phyloP scores from a whole-genome alignment of 2,329 filamentous ascomycete species.

The Dactylella cylindrospora region DNA sequence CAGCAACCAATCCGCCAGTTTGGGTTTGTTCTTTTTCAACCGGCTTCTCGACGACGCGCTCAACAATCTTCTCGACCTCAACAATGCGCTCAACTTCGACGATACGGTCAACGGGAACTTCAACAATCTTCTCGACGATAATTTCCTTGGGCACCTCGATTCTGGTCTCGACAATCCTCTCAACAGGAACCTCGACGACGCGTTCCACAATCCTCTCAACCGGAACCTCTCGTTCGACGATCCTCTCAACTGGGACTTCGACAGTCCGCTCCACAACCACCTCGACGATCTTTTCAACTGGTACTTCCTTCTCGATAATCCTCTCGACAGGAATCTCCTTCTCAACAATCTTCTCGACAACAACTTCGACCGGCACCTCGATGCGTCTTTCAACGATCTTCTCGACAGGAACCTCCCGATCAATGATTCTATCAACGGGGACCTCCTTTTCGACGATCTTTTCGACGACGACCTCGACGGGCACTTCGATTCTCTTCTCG shows the following conservation, averaged over 20 bases:
- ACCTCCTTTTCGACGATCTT: conserved; percentile 28
- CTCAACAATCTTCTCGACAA: conserved; percentile 26
- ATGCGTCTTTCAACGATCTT: conserved; percentile 23
- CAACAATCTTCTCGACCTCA: conserved; percentile 37
- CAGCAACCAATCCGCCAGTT: conserved; percentile 1
- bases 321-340: conserved; percentile 24
- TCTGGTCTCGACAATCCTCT: conserved; percentile 16
- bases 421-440: conserved; percentile 21
- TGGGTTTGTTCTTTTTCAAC: conserved; percentile 24
- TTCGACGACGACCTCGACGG: conserved; percentile 16
- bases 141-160: conserved; percentile 12
- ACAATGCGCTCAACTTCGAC: conserved; percentile 20
- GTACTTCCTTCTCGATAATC: conserved; percentile 27
- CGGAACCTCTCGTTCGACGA: conserved; percentile 1
- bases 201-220: conserved; percentile 17
- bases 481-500: conserved; percentile 26
- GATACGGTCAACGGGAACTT: conserved; percentile 10
- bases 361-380: conserved; percentile 23
- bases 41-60: conserved; percentile 22
- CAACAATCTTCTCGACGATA: conserved; percentile 21
- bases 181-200: conserved; percentile 13
- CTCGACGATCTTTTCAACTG: conserved; percentile 30
- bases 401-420: conserved; percentile 26
- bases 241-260: conserved; percentile 6
- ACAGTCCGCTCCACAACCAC: conserved; percentile 3